A percentile compares a stretch with the other conserved stretches of the same genome.
These are phyloP conservation scores for Fulvia fulva DNA, from an alignment of 2,329 filamentous ascomycete species.

Conservation along the genomic window DNA sequence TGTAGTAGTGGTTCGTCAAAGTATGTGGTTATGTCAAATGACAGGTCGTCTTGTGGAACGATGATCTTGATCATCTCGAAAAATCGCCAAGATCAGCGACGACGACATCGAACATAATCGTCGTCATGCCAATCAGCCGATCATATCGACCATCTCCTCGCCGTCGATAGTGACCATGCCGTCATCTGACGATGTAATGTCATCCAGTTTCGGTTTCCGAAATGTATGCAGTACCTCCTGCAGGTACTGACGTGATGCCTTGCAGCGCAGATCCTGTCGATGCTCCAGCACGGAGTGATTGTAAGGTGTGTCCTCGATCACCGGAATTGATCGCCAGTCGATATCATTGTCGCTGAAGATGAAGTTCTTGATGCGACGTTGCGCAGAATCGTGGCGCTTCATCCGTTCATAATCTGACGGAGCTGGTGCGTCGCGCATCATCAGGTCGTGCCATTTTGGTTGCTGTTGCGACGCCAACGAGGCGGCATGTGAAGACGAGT, in stretches of 20 bases:
- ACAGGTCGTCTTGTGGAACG: neutral
- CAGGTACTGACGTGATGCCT: conserved; percentile 17
- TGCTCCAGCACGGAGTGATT: conserved; percentile 12
- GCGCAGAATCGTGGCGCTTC: conserved; percentile 3
- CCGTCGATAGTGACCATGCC: conserved; percentile 14
- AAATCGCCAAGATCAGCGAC: neutral
- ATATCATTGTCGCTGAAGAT: conserved; percentile 17
- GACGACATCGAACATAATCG: neutral
- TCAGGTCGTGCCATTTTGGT: neutral
- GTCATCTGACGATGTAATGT: neutral
- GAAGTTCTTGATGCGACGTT: conserved; percentile 13
- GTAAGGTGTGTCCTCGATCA: conserved; percentile 17
- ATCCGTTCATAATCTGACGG: neutral
- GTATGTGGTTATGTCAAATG: neutral
- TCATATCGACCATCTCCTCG: conserved; percentile 25
- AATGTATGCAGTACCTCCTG: conserved; percentile 13
- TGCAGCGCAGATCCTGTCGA: conserved; percentile 18
- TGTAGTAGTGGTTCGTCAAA: neutral
- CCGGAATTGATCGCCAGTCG: conserved; percentile 24
- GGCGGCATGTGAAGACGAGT: neutral
- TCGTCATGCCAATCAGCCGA: conserved; percentile 15
- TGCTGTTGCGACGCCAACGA: neutral
- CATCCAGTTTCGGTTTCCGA: neutral
- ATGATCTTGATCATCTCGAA: neutral
- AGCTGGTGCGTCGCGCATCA: conserved; percentile 1